Conservation (phyloP, 306 rosid genomes). For the Mimosa pudica region DNA sequence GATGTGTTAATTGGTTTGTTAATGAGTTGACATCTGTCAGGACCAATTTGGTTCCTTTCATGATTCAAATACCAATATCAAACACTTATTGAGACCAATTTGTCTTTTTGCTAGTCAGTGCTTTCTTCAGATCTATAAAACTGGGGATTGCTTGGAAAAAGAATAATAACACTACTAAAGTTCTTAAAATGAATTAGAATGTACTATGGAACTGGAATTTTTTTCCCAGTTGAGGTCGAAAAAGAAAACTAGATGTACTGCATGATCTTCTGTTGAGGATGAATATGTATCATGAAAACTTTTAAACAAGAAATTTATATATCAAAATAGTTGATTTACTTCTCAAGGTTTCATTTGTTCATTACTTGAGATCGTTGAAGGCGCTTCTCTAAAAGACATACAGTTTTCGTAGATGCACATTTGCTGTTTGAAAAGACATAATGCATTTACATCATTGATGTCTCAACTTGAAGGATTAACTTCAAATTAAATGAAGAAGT, state of each 20-base stretch:
- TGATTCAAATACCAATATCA: conserved; percentile 11
- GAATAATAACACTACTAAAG: background rate
- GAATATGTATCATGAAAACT: conserved; percentile 8
- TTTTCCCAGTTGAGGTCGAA: background rate
- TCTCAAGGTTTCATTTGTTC: background rate
- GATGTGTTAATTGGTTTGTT: conserved; percentile 11
- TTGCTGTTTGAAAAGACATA: conserved; percentile 9
- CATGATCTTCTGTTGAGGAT: background rate
- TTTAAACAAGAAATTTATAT: background rate
- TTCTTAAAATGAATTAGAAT: background rate
- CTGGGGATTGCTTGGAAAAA: background rate
- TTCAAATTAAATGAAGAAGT: conserved; percentile 13
- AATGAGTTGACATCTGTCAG: conserved; percentile 9
- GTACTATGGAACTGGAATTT: background rate
- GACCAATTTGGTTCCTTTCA: conserved; percentile 6
- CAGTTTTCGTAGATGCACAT: background rate
- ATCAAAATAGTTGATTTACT: conserved; percentile 7
- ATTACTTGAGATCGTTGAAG: conserved; percentile 10
- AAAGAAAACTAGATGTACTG: background rate
- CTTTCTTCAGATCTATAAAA: conserved; percentile 12
- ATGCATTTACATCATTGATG: conserved; percentile 15
- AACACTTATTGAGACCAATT: conserved; percentile 18
- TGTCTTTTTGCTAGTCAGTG: conserved; percentile 10
- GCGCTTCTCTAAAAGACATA: background rate
- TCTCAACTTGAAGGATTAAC: conserved; percentile 31